A percentile compares a stretch with the other conserved stretches of the same genome.
Evolutionary conservation across 768 basidiomycete genomes (phyloP).

Genomic region (Boletellus sp.): DNA sequence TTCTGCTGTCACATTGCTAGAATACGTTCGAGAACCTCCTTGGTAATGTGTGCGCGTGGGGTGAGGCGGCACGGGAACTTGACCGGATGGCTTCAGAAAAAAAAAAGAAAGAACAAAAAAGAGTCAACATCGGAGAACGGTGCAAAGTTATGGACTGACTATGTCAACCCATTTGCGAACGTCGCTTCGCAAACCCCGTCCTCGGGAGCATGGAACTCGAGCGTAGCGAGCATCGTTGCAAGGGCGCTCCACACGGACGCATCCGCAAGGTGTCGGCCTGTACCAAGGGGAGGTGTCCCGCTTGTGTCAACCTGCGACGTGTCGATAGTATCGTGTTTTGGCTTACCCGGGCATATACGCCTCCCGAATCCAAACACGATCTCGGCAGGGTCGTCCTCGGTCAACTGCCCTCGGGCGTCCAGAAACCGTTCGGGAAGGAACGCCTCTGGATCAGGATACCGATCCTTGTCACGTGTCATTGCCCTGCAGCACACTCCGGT

Average conservation of each 20-base stretch:
- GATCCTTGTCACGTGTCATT: conserved; percentile 4
- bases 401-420: neutral
- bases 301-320: too few species aligned
- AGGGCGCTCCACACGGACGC: neutral
- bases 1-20: neutral
- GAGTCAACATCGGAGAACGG: too few species aligned
- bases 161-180: neutral
- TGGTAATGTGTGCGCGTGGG: conserved; percentile 4
- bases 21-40: conserved; percentile 2
- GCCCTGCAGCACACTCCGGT: neutral
- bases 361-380: conserved; percentile 10
- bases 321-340: too few species aligned
- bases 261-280: neutral
- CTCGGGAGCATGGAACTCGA: neutral
- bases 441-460: conserved; percentile 7
- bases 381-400: neutral
- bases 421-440: conserved; percentile 16
- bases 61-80: conserved; percentile 12
- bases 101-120: neutral
- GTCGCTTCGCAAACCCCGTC: neutral
- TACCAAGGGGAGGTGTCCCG: too few species aligned
- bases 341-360: conserved; percentile 2
- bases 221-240: neutral
- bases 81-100: neutral
- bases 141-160: neutral